Evolutionary conservation across 352 stramenopile species (phyloP).

Genomic region (Phytopythium mirpurense): DNA sequence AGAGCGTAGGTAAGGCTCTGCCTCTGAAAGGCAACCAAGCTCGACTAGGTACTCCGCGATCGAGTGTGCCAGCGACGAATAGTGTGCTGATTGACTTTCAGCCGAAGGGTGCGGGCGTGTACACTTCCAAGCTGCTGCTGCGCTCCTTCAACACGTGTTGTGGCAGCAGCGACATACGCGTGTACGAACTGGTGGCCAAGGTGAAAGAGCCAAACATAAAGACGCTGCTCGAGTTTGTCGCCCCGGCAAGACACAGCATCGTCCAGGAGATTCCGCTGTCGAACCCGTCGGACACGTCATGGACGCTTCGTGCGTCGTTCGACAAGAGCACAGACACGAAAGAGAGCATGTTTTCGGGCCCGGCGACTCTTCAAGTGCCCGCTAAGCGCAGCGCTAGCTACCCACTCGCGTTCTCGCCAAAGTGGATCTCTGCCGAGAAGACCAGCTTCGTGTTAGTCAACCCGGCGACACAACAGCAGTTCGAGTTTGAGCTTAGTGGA

Average conservation of each 20-base stretch:
- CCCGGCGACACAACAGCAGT: constrained; percentile 73
- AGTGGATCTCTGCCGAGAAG: constrained; percentile 73
- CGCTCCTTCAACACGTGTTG: constrained; percentile 52
- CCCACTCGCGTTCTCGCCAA: constrained; percentile 75
- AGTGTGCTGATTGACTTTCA: constrained; percentile 68
- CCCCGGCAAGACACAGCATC: constrained; percentile 83
- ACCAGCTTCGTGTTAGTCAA: constrained; percentile 79
- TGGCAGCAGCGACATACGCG: constrained; percentile 67
- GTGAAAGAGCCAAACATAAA: constrained; percentile 85
- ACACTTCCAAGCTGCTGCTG: constrained; percentile 65
- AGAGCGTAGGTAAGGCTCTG: constrained; percentile 14
- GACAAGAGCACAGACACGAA: constrained; percentile 7
- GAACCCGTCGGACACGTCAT: constrained; percentile 83
- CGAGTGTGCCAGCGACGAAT: constrained; percentile 30
- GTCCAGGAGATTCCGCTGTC: constrained; percentile 89
- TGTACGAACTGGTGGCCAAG: constrained; percentile 81
- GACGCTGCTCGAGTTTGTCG: constrained; percentile 85
- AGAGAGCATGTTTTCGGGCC: constrained; percentile 64
- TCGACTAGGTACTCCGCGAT: constrained; percentile 38
- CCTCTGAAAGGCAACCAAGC: constrained; percentile 41
- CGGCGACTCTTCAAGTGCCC: constrained; percentile 56
- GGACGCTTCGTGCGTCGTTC: constrained; percentile 76
- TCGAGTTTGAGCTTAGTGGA: constrained; percentile 87
- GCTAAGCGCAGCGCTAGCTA: constrained; percentile 69
- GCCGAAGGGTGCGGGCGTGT: constrained; percentile 61